Evolutionary conservation across 139 green algal species (phyloP), one percentile per base, ranked within the genome.

Genomic region (Closterium sp.): DNA sequence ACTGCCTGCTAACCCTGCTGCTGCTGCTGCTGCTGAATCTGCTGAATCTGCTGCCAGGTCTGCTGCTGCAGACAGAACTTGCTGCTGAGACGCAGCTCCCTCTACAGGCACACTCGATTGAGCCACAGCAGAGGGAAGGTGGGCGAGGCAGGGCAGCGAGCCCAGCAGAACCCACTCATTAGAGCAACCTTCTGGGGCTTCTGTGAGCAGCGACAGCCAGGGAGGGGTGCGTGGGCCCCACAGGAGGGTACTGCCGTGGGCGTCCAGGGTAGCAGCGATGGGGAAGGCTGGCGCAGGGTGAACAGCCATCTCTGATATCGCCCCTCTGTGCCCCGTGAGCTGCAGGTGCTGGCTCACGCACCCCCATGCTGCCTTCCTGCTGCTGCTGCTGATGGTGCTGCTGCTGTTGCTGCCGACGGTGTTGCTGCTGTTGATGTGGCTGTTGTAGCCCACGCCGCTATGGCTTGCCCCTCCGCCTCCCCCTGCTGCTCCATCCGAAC

Each of bases 241-340:
- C 86, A 81, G n/a, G n/a, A 89, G 35, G 25, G 9, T 33, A 25
- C 21, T 28, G 10, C 86, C 86, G 25, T 89, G n/a, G 28, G 35
- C n/a, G 28, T 89, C 86, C 25, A 89, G 16, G n/a, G 36, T 89
- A 4, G 86, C 86, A 85, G 36, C 86, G 16, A 89, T 21, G 23
- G 30, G 38, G 7, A 69, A 31, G 1, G 23, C 86, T 33, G 86
- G 86, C 10, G 86, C 35, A 32, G 86, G 86, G 86, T 89, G 86
- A 16, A 89, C 36, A 16, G 86, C 86, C 16, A 89, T 23, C 35
- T 89, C 30, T 69, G 38, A 30, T 5, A 89, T 33, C 30, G 28
- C n/a, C n/a, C 36, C 86, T 33, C 31, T 33, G n/a, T 89, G 86
- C 38, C 86, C 86, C 31, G n/a, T 9, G 16, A 76, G 55, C 23